Evolutionary conservation across 495 filamentous ascomycete genomes (phyloP).

Genomic region (Talaromyces thailandensis): DNA sequence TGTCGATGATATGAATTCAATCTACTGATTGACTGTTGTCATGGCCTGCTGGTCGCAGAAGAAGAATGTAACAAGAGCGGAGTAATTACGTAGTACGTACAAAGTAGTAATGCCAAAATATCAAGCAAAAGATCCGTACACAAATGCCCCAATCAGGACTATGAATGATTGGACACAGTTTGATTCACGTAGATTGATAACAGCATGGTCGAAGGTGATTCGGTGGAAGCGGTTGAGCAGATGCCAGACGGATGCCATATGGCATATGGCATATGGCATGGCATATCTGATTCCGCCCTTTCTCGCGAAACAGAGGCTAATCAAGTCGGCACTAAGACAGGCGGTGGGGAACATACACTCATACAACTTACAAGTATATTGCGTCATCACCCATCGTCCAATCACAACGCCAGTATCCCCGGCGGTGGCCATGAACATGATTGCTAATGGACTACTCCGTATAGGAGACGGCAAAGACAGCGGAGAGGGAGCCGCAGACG

Average conservation of each 20-base stretch:
- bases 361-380: slow-evolving; percentile 3
- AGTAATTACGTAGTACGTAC: no score
- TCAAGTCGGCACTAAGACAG: neutral
- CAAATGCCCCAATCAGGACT: neutral
- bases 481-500: no score
- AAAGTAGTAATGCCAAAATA: no score
- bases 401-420: neutral
- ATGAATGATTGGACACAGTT: neutral
- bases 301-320: neutral
- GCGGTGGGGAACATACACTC: neutral
- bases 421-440: neutral
- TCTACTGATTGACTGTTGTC: neutral
- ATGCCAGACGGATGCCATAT: no score
- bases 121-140: neutral
- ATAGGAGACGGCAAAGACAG: neutral
- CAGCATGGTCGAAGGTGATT: neutral
- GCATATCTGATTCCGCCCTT: neutral
- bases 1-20: neutral
- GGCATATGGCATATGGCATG: neutral
- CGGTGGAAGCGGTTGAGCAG: neutral
- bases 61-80: neutral
- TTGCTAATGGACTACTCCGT: neutral
- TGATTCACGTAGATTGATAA: neutral
- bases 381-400: slow-evolving; percentile 5
- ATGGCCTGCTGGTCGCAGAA: neutral